A percentile compares a stretch with the other conserved stretches of the same genome.
Evolutionary conservation across 2,329 filamentous ascomycete species (phyloP).

Genomic region (Cadophora malorum): DNA sequence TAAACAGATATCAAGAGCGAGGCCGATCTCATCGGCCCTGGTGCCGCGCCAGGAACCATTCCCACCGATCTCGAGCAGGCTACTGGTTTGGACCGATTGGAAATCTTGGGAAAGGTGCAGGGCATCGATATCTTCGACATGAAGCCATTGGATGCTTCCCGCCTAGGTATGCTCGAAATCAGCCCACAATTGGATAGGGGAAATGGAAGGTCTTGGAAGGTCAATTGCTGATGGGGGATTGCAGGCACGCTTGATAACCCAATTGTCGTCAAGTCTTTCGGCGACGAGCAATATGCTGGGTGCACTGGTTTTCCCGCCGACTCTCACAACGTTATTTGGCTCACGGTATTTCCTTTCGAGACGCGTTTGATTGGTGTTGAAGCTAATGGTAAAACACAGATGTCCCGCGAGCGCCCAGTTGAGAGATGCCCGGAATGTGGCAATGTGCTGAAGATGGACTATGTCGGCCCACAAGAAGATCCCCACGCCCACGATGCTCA

Average conservation of each 20-base stretch:
- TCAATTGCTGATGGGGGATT: slow-evolving; percentile 28
- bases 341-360: slow-evolving; percentile 68
- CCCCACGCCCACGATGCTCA: slow-evolving; percentile 56
- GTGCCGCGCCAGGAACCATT: slow-evolving; percentile 81
- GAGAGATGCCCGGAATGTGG: slow-evolving; percentile 98
- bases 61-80: slow-evolving; percentile 95
- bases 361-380: neutral
- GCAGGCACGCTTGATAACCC: slow-evolving; percentile 89
- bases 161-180: slow-evolving; percentile 66
- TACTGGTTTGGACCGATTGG: slow-evolving; percentile 96
- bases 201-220: slow-evolving; percentile 7
- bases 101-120: slow-evolving; percentile 99
- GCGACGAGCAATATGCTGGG: slow-evolving; percentile 94
- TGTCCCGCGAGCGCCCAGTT: slow-evolving; percentile 86
- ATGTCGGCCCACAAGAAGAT: slow-evolving; percentile 79
- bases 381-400: slow-evolving; percentile 54
- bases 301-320: slow-evolving; percentile 95
- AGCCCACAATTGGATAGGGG: slow-evolving; percentile 25
- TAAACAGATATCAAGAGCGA: slow-evolving; percentile 78
- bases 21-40: slow-evolving; percentile 84
- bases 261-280: slow-evolving; percentile 87
- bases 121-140: slow-evolving; percentile 98
- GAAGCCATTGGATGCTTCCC: slow-evolving; percentile 90
- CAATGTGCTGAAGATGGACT: slow-evolving; percentile 97
- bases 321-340: slow-evolving; percentile 90